A percentile compares a stretch with the other conserved stretches of the same genome.
Conservation (phyloP, 257 asterid species). For the Solanum acaule region DNA sequence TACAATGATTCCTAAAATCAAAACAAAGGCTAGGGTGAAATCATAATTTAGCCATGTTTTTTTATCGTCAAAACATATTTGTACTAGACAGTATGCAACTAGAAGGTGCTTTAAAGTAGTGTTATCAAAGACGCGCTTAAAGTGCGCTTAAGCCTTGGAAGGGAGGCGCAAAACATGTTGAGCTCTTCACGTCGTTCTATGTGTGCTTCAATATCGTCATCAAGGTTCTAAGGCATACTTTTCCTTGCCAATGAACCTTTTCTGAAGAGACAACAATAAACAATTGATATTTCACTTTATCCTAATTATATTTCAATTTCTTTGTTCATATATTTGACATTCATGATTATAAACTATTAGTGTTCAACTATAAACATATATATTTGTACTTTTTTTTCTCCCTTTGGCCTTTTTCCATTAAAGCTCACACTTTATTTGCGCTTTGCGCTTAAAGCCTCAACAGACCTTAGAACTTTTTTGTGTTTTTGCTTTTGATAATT, state of each 20-base stretch:
- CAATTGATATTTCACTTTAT: not conserved
- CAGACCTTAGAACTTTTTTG: not conserved
- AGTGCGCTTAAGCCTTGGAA: not conserved
- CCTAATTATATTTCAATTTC: not conserved
- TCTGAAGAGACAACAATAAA: not conserved
- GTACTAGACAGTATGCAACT: not conserved
- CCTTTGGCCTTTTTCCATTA: not conserved
- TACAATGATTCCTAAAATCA: not conserved
- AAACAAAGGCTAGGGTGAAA: not conserved
- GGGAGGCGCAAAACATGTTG: not conserved
- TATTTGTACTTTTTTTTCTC: not conserved
- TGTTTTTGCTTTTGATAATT: not conserved
- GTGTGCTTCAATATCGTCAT: not conserved
- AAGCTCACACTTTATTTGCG: not conserved
- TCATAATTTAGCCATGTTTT: not conserved
- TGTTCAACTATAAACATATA: not conserved
- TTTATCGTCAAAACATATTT: not conserved
- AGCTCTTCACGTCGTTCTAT: not conserved
- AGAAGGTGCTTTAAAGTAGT: not conserved
- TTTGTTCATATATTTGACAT: not conserved
- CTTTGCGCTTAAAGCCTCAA: not conserved
- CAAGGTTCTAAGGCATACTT: not conserved
- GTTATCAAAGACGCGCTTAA: not conserved
- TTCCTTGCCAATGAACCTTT: not conserved
- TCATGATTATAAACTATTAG: not conserved